These are phyloP conservation scores for Nicotiana attenuata DNA, from an alignment of 257 asterid species.

Conservation along the genomic window DNA sequence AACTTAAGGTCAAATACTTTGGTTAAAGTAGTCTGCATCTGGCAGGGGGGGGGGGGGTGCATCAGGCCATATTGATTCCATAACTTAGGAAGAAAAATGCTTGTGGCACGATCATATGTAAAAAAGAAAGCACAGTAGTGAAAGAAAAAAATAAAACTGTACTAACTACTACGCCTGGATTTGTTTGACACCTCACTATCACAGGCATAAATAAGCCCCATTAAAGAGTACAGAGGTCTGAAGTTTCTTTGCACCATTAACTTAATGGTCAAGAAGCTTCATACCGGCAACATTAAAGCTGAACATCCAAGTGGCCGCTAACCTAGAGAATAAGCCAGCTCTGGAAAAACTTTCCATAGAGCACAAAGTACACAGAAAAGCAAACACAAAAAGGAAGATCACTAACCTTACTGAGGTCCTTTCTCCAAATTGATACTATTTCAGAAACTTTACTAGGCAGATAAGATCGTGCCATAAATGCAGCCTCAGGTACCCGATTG, in stretches of 20 bases:
- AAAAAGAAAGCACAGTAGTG: neutral
- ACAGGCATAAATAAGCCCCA: neutral
- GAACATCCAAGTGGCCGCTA: neutral
- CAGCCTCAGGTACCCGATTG: conserved; percentile 99
- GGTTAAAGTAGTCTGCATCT: neutral
- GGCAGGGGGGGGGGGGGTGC: neutral
- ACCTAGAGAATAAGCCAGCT: conserved; percentile 6
- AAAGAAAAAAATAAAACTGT: neutral
- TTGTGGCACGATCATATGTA: neutral
- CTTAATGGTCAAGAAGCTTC: conserved; percentile 3
- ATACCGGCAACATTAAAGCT: neutral
- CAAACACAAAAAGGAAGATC: conserved; percentile 1
- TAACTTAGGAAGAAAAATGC: neutral
- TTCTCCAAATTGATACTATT: conserved; percentile 88
- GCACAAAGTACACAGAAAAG: neutral
- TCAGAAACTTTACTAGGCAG: conserved; percentile 97
- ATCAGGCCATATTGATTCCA: neutral
- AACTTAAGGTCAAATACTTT: neutral
- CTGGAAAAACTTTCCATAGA: neutral
- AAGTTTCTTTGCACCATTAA: neutral
- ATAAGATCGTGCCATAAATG: conserved; percentile 97
- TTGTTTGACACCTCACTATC: neutral
- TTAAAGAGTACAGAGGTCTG: neutral
- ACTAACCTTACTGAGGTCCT: conserved; percentile 85
- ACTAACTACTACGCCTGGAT: neutral